Conservation (phyloP, 1,284 basidiomycete species). For the Leccinum solheimii region DNA sequence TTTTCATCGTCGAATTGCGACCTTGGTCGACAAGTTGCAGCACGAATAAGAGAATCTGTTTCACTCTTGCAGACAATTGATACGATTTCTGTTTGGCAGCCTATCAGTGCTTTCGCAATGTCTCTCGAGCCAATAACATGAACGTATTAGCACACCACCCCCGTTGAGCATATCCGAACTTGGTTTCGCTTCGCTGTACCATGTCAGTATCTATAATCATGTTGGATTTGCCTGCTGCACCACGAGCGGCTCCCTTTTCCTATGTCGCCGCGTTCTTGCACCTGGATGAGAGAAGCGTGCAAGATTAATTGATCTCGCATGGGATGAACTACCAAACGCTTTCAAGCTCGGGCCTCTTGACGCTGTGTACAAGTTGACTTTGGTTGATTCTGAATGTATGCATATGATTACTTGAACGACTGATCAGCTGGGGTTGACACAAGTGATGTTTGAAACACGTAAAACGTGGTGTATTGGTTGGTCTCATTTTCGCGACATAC, state of each 20-base stretch:
- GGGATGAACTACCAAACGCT: not conserved
- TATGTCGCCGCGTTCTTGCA: not conserved
- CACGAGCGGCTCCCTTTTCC: not conserved
- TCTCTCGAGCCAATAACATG: no score
- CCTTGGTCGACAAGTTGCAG: no score
- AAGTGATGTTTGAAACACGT: not conserved
- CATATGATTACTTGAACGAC: not conserved
- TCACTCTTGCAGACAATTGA: no score
- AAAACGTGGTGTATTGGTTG: slow-evolving; percentile 1
- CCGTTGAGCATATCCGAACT: no score
- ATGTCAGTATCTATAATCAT: no score
- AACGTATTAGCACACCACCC: no score
- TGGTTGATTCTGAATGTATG: not conserved
- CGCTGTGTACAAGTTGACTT: not conserved
- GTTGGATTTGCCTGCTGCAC: no score
- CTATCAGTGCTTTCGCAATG: no score
- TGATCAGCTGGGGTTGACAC: not conserved
- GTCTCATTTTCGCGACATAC: slow-evolving; percentile 11
- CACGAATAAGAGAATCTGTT: no score
- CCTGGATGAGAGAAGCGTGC: not conserved
- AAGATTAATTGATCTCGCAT: not conserved
- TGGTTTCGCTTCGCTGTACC: no score
- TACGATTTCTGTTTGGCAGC: no score
- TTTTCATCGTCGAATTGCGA: no score
- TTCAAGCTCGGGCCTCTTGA: slow-evolving; percentile 7